These are phyloP conservation scores for Ascochyta viciae-villosae DNA, from an alignment of 2,329 filamentous ascomycete species.

Conservation along the genomic window DNA sequence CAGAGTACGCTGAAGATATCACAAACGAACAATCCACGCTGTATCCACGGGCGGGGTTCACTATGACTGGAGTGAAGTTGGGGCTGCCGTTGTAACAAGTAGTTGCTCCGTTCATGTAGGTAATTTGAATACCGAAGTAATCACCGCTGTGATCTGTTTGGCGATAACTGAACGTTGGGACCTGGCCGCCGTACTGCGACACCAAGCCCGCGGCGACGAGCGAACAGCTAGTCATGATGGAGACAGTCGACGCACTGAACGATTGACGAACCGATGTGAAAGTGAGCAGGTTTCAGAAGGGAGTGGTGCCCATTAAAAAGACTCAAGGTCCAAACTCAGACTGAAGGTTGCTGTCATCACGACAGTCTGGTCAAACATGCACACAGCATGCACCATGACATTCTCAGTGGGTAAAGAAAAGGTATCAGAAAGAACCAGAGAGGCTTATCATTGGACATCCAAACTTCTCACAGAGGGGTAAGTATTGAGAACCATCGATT, in stretches of 20 bases:
- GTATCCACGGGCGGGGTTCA: neutral
- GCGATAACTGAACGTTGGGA: constrained; percentile 11
- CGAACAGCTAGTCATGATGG: constrained; percentile 12
- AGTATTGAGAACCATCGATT: neutral
- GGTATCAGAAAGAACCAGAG: neutral
- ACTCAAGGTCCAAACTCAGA: neutral
- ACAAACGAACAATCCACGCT: neutral
- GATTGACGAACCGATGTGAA: neutral
- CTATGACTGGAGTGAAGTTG: constrained; percentile 6
- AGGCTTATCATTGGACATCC: neutral
- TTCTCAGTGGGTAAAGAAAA: neutral
- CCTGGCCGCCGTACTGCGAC: neutral
- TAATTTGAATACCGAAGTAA: constrained; percentile 9
- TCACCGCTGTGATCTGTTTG: neutral
- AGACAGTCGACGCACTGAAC: neutral
- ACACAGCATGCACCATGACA: neutral
- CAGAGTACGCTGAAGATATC: neutral
- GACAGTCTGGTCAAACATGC: neutral
- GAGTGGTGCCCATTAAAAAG: neutral
- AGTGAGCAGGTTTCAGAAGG: neutral
- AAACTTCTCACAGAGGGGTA: neutral
- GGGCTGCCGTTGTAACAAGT: constrained; percentile 3
- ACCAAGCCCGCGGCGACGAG: constrained; percentile 7
- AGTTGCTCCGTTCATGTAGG: constrained; percentile 4
- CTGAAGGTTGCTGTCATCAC: neutral